Evolutionary conservation across 345 rosid species (phyloP).

Genomic region (Geranium rotundifolium): DNA sequence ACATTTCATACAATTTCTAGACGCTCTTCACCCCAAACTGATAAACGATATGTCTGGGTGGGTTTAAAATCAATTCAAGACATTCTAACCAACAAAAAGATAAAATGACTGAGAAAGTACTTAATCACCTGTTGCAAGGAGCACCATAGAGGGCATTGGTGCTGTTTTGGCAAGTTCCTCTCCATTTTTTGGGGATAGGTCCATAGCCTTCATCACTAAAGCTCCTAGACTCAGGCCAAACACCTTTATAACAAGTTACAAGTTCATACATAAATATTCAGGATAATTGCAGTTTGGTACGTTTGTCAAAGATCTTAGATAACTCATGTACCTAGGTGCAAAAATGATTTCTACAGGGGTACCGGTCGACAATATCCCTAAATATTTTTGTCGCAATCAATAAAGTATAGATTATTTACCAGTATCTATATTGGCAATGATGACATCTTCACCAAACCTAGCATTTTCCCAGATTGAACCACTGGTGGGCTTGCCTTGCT

Average conservation of each 20-base stretch:
- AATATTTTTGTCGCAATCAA: too few species aligned
- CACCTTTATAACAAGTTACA: conserved; percentile 4
- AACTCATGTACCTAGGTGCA: too few species aligned
- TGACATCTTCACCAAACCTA: conserved; percentile 28
- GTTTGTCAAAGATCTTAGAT: too few species aligned
- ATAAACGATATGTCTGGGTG: too few species aligned
- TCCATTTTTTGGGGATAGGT: conserved; percentile 14
- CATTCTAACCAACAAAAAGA: too few species aligned
- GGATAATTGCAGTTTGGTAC: background rate
- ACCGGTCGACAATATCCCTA: too few species aligned
- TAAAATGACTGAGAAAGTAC: too few species aligned
- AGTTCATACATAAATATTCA: too few species aligned
- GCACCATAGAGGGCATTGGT: background rate
- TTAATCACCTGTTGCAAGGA: conserved; percentile 11
- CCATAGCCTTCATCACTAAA: conserved; percentile 13
- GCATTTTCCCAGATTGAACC: conserved; percentile 22
- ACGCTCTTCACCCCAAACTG: too few species aligned
- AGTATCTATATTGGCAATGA: conserved; percentile 37
- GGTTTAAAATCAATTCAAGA: too few species aligned
- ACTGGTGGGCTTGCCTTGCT: conserved; percentile 9
- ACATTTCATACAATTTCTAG: too few species aligned
- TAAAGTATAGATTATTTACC: conserved; percentile 11
- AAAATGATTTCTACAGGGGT: too few species aligned
- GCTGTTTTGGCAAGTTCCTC: conserved; percentile 14
- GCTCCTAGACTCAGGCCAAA: conserved; percentile 20